Evolutionary conservation across 148 eudicot genomes (phyloP).

Genomic region (Camellia granthamiana): DNA sequence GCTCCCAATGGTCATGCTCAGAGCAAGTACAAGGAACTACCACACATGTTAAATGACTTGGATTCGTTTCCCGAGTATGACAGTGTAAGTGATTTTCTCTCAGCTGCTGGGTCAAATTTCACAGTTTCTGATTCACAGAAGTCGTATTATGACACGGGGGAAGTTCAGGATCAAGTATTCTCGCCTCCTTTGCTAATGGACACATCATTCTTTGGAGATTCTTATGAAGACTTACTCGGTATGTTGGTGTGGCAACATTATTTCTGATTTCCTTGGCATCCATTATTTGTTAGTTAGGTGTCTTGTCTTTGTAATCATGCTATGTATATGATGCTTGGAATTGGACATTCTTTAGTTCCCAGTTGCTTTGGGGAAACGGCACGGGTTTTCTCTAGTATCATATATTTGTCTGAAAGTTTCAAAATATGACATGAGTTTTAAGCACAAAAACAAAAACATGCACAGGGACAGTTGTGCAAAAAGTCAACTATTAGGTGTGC

Average conservation of each 20-base stretch:
- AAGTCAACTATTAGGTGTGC: background rate
- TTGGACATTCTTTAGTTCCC: background rate
- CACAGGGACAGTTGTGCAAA: background rate
- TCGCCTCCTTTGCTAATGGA: conserved; percentile 94
- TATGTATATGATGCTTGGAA: background rate
- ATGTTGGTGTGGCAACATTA: conserved; percentile 18
- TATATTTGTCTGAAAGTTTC: background rate
- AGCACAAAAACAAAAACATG: background rate
- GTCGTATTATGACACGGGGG: conserved; percentile 67
- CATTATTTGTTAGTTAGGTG: background rate
- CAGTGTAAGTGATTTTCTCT: conserved; percentile 55
- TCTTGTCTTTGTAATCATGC: background rate
- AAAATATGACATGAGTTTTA: background rate
- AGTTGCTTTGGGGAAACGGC: background rate
- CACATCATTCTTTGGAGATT: conserved; percentile 68
- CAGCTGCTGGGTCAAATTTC: conserved; percentile 59
- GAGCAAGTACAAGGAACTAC: conserved; percentile 50
- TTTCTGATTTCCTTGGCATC: conserved; percentile 13
- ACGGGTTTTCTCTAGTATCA: background rate
- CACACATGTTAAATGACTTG: conserved; percentile 43
- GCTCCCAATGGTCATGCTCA: conserved; percentile 34
- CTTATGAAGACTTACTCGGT: conserved; percentile 95
- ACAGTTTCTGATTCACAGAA: conserved; percentile 61
- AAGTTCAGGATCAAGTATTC: conserved; percentile 73
- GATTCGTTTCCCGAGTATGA: conserved; percentile 67